phyloP scores from a whole-genome alignment of 306 rosid species.

The Malus fusca region DNA sequence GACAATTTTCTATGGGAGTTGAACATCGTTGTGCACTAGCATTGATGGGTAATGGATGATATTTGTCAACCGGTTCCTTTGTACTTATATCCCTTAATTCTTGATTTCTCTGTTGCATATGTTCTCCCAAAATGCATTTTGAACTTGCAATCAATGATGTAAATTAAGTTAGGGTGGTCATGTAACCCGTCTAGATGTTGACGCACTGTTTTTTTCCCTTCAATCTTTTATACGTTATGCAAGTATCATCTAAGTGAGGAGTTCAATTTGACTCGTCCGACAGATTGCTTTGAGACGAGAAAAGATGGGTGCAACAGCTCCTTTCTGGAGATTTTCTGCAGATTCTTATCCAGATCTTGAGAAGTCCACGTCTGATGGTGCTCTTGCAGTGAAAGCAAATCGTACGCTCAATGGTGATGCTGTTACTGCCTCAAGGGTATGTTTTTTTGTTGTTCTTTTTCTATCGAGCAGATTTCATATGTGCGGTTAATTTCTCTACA shows the following conservation, averaged over 20 bases:
- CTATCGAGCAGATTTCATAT: not conserved
- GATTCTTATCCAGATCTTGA: conserved; percentile 60
- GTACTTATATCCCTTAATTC: too few relatives aligned
- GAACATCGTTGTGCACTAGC: too few relatives aligned
- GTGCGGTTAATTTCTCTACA: not conserved
- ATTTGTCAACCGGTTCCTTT: too few relatives aligned
- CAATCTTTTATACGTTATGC: not conserved
- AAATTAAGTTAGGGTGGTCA: not conserved
- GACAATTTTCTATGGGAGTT: too few relatives aligned
- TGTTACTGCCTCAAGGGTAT: conserved; percentile 30
- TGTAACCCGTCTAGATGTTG: not conserved
- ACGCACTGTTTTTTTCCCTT: not conserved
- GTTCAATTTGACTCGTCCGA: not conserved
- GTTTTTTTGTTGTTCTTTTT: not conserved
- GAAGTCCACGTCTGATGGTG: conserved; percentile 16
- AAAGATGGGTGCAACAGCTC: conserved; percentile 54
- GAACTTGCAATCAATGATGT: not conserved
- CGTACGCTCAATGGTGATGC: conserved; percentile 10
- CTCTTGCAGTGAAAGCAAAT: conserved; percentile 14
- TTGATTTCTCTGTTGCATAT: too few relatives aligned
- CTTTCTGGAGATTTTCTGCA: conserved; percentile 58
- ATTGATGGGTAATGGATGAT: too few relatives aligned
- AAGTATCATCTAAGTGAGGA: not conserved
- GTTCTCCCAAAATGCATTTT: too few relatives aligned
- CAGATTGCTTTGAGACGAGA: conserved; percentile 57